A percentile compares a stretch with the other conserved stretches of the same genome.
Evolutionary conservation across 164 flowering plant species (phyloP).

Genomic region (Magnolia officinalis): DNA sequence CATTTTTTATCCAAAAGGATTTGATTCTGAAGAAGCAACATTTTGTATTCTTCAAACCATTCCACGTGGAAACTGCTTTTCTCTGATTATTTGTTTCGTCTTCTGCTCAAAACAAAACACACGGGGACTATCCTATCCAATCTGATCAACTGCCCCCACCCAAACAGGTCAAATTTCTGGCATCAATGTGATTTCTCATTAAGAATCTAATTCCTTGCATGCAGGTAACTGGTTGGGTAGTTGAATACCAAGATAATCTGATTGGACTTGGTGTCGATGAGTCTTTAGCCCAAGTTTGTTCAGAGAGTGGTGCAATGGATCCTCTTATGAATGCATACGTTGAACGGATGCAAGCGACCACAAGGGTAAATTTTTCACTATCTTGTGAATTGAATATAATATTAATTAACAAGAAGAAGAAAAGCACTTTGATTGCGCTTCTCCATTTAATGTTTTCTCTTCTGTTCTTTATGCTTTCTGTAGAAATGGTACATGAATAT

Average conservation of each 20-base stretch:
- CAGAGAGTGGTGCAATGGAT: slow-evolving; percentile 99
- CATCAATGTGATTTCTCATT: too few species aligned
- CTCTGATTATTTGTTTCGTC: too few species aligned
- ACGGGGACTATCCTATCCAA: too few species aligned
- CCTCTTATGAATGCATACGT: slow-evolving; percentile 98
- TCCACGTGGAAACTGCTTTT: not conserved
- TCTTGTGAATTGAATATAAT: not conserved
- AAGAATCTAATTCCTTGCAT: slow-evolving; percentile 3
- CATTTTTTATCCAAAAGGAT: not conserved
- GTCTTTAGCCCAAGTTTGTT: slow-evolving; percentile 96
- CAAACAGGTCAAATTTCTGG: too few species aligned
- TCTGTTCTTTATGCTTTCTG: not conserved
- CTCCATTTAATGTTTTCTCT: not conserved
- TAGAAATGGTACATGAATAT: slow-evolving; percentile 98
- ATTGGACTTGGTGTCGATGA: slow-evolving; percentile 97
- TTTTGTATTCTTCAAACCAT: not conserved
- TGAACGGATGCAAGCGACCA: slow-evolving; percentile 98
- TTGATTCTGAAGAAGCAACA: not conserved
- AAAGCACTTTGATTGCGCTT: not conserved
- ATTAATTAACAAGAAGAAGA: not conserved
- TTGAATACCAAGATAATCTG: slow-evolving; percentile 90
- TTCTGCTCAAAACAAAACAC: too few species aligned
- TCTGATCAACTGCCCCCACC: too few species aligned
- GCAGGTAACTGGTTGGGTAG: slow-evolving; percentile 98
- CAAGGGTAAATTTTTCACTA: slow-evolving; percentile 43